phyloP scores from a whole-genome alignment of 345 rosid species.

The Dipteronia dyeriana region DNA sequence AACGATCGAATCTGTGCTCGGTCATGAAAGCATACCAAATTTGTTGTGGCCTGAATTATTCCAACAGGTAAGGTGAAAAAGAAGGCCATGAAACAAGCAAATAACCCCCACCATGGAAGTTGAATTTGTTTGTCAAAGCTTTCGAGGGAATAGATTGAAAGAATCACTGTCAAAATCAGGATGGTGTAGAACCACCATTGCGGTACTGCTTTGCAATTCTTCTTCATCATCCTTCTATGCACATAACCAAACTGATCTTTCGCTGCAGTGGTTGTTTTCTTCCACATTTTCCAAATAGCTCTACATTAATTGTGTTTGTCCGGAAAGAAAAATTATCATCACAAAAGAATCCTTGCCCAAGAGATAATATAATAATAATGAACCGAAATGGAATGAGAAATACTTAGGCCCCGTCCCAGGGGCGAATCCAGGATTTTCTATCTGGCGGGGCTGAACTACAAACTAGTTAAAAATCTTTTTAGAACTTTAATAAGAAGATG shows the following conservation, averaged over 20 bases:
- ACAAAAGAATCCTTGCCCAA: no score
- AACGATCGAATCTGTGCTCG: background rate
- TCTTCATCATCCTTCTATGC: slow-evolving; percentile 78
- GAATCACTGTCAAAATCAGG: slow-evolving; percentile 25
- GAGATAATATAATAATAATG: no score
- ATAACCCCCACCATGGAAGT: slow-evolving; percentile 61
- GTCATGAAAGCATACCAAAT: background rate
- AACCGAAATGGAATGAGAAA: background rate
- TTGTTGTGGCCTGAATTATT: slow-evolving; percentile 55
- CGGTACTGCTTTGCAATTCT: slow-evolving; percentile 46
- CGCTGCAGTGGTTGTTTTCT: slow-evolving; percentile 31
- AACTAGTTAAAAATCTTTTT: no score
- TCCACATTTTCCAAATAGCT: slow-evolving; percentile 38
- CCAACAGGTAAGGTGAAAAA: slow-evolving; percentile 52
- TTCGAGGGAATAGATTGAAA: slow-evolving; percentile 46
- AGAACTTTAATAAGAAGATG: no score
- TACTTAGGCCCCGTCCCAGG: no score
- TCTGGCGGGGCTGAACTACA: no score
- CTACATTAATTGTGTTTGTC: slow-evolving; percentile 19
- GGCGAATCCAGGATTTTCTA: no score
- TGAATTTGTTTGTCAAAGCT: slow-evolving; percentile 47
- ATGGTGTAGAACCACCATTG: slow-evolving; percentile 55
- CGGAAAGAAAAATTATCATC: background rate
- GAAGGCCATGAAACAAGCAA: slow-evolving; percentile 38
- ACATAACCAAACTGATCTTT: slow-evolving; percentile 45